Conservation (phyloP, 306 rosid species). For the Lagenaria siceraria region DNA sequence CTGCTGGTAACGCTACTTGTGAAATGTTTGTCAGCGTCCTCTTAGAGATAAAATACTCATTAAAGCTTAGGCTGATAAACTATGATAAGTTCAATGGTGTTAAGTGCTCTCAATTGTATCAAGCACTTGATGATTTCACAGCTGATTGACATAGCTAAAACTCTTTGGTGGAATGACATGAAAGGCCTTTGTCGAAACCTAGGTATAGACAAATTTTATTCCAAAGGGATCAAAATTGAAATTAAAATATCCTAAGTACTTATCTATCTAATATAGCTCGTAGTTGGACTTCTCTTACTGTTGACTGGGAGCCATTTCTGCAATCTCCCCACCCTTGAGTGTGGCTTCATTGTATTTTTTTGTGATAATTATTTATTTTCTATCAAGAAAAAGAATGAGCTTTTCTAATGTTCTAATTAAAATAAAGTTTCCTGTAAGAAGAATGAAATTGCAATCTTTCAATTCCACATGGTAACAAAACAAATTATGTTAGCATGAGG, state of each 20-base stretch:
- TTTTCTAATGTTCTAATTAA: not conserved
- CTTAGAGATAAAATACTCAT: not conserved
- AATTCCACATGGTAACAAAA: not conserved
- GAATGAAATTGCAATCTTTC: not conserved
- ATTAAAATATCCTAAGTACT: not conserved
- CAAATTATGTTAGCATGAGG: not conserved
- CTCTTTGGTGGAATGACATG: not conserved
- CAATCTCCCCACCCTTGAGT: not conserved
- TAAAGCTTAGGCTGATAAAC: not conserved
- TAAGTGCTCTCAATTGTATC: not conserved
- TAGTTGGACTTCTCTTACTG: not conserved
- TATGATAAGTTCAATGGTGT: not conserved
- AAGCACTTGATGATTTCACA: not conserved
- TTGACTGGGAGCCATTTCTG: not conserved
- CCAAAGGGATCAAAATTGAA: not conserved
- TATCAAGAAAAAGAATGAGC: not conserved
- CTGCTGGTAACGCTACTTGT: not conserved
- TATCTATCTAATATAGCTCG: not conserved
- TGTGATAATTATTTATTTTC: not conserved
- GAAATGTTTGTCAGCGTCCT: not conserved
- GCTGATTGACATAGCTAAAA: not conserved
- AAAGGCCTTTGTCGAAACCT: not conserved
- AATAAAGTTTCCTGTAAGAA: not conserved
- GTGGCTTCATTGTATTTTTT: not conserved
- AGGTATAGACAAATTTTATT: not conserved